Evolutionary conservation across 1,284 basidiomycete species (phyloP).

Genomic region (Bondarzewia mesenterica): DNA sequence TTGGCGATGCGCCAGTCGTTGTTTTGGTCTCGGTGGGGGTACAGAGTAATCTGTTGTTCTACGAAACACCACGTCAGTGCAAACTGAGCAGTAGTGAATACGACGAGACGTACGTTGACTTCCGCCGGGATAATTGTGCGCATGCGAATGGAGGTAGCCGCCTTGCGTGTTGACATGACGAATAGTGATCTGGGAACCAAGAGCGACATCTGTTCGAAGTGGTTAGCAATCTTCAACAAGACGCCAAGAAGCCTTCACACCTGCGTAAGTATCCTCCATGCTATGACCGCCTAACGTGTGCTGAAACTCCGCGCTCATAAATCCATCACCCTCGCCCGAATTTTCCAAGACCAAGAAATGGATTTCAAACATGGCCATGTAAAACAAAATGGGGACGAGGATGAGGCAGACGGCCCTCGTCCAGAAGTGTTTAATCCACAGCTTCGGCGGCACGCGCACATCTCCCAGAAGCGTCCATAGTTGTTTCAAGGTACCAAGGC

Average conservation of each 20-base stretch:
- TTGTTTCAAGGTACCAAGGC: conserved; percentile 78
- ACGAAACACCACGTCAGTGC: conserved; percentile 5
- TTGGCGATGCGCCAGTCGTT: conserved; percentile 86
- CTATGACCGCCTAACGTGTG: conserved; percentile 88
- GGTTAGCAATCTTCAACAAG: conserved; percentile 2
- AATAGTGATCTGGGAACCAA: conserved; percentile 80
- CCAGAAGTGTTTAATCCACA: conserved; percentile 80
- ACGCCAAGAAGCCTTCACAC: conserved; percentile 30
- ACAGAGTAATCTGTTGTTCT: conserved; percentile 98
- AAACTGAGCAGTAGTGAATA: background rate
- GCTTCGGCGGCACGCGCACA: conserved; percentile 64
- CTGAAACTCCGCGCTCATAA: conserved; percentile 99
- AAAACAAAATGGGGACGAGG: conserved; percentile 77
- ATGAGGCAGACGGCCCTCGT: conserved; percentile 90
- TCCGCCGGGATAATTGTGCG: conserved; percentile 82
- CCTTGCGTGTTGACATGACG: conserved; percentile 96
- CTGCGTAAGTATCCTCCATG: conserved; percentile 90
- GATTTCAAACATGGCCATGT: conserved; percentile 93
- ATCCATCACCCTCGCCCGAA: conserved; percentile 95
- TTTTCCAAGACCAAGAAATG: conserved; percentile 87
- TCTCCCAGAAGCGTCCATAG: conserved; percentile 92
- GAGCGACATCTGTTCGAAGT: conserved; percentile 58
- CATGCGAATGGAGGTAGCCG: conserved; percentile 94
- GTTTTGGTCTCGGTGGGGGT: conserved; percentile 92
- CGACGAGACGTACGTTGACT: conserved; percentile 58